These are phyloP conservation scores for Theileria parva DNA, from an alignment of 169 alveolate genomes.

Conservation along the genomic window DNA sequence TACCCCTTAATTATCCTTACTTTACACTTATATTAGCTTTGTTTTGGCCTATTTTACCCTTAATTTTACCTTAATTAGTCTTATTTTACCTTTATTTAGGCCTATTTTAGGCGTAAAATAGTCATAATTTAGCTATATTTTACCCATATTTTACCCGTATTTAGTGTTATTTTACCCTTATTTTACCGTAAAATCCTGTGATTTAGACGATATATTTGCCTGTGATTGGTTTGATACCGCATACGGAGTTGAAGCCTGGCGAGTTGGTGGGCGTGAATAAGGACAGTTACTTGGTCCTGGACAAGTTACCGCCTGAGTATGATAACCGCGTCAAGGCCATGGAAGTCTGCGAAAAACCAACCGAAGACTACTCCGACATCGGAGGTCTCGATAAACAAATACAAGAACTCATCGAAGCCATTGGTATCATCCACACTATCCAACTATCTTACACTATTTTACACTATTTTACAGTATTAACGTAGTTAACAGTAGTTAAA, in stretches of 20 bases:
- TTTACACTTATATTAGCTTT: no score
- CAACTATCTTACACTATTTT: constrained; percentile 10
- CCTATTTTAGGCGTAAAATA: no score
- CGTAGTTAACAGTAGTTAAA: background rate
- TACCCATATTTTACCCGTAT: no score
- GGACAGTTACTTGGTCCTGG: constrained; percentile 96
- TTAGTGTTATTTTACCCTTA: no score
- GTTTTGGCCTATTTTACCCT: no score
- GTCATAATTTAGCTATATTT: no score
- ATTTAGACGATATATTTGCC: constrained; percentile 96
- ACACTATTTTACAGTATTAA: no score
- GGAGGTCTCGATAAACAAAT: constrained; percentile 99
- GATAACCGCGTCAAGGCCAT: constrained; percentile 98
- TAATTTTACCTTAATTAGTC: no score
- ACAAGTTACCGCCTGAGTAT: constrained; percentile 99
- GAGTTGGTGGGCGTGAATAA: constrained; percentile 99
- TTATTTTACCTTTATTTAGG: no score
- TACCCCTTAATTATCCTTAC: no score
- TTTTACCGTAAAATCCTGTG: no score
- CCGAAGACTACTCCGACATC: constrained; percentile 98
- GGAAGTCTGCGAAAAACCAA: constrained; percentile 99
- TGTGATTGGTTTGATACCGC: constrained; percentile 95
- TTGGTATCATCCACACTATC: no score
- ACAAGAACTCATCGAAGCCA: constrained; percentile 98
- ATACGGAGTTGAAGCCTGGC: constrained; percentile 89